Evolutionary conservation across 1,284 basidiomycete genomes (phyloP).

Genomic region (Marasmius fiardii): DNA sequence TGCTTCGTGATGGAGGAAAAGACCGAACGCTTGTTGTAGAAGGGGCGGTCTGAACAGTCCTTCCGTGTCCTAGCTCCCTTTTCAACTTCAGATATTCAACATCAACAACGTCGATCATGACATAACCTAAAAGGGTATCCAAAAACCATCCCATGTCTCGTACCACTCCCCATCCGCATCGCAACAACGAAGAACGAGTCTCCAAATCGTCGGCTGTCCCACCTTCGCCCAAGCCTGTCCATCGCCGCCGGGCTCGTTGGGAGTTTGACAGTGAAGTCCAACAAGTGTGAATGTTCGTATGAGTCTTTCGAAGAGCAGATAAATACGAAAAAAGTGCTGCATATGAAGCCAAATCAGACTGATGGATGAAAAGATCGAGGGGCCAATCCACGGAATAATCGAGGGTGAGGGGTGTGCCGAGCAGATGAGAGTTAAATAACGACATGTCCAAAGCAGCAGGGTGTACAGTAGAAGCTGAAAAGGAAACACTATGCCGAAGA

Average conservation of each 20-base stretch:
- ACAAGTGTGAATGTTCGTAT: conserved; percentile 73
- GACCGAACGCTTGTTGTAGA: conserved; percentile 17
- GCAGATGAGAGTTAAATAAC: conserved; percentile 69
- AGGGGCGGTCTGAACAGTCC: conserved; percentile 14
- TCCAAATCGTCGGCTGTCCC: conserved; percentile 71
- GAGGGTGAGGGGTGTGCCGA: conserved; percentile 74
- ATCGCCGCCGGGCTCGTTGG: conserved; percentile 75
- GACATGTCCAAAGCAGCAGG: conserved; percentile 35
- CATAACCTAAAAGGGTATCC: conserved; percentile 76
- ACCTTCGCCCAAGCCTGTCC: conserved; percentile 86
- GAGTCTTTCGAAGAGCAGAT: conserved; percentile 79
- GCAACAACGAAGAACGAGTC: conserved; percentile 57
- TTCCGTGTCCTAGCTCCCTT: conserved; percentile 40
- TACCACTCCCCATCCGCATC: conserved; percentile 83
- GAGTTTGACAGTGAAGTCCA: conserved; percentile 84
- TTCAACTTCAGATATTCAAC: conserved; percentile 75
- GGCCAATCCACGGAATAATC: conserved; percentile 80
- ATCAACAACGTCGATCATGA: conserved; percentile 89
- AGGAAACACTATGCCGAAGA: conserved; percentile 29
- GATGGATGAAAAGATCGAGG: conserved; percentile 83
- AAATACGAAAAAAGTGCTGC: conserved; percentile 80
- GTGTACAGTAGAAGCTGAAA: conserved; percentile 19
- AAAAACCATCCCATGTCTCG: conserved; percentile 90
- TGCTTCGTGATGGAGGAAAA: conserved; percentile 15
- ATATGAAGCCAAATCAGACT: conserved; percentile 73